Base-by-base conservation (phyloP, 1,139 yeast genomes). In the Candida glucosophila region DNA sequence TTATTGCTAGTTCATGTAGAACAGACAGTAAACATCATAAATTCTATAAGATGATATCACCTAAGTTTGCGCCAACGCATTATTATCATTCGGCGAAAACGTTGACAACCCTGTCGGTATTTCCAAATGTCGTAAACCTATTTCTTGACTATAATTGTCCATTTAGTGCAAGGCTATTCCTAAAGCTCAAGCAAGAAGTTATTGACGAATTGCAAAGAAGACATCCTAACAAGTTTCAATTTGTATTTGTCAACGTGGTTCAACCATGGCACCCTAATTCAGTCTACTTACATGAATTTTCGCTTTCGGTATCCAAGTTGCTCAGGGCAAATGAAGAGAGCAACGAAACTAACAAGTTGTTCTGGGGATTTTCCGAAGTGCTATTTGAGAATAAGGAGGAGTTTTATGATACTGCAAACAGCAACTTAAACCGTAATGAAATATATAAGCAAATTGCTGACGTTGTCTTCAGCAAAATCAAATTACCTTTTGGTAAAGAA, bases 201-300 rank as follows among this genome's bases (percentile, higher is more conserved):
- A 61, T 77, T 20, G 85, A 86, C 5, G 37, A 50, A 19, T 52
- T 77, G 28, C 63, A 71, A 27, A 35, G 52, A 24, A 49, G 57
- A 27, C 57, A 64, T 33, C 73, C 77, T 0, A 65, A 62, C 28
- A 49, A 63, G 34, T 72, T 77, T 41, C 74, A 73, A 40, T 61
- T 77, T 31, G 67, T 70, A 4, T 66, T 70, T 45, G 66, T 77
- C 35, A 77, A 80, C 39, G 85, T 77, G 18, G 61, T 79, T 20
- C 94, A 83, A 51, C 90, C 92, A 37, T 83, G 94, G 94, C 95
- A 83, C 47, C 77, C 90, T 17, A 67, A 73, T 28, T 77, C 88
- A 1, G 67, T 70, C 6, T 55, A 73, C 24, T 60, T 77, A 23
- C 77, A 79, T 44, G 95, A 85, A 43, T 80, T 82, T 22, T 67